Base-by-base conservation (phyloP, 768 basidiomycete species). In the Amylocystis lapponica region DNA sequence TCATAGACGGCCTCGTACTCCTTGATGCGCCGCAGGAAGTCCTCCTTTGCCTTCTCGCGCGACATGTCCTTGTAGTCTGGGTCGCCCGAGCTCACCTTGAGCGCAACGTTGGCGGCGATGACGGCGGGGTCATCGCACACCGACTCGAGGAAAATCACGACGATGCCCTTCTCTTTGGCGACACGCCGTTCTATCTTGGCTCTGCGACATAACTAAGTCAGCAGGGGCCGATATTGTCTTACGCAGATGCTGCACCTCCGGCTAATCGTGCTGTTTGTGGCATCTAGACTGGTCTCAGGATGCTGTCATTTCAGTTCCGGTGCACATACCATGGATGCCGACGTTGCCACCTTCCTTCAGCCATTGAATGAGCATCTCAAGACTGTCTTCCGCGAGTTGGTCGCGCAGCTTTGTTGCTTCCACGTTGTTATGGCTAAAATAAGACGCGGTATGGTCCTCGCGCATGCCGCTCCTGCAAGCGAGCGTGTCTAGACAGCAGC, bases 1-100 rank as follows among this genome's bases (percentile, higher is more conserved):
- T 99, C 86, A 58, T 99, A 99, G 19, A 95, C 85, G 52, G 83
- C 78, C 61, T 99, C 94, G 60, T 99, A 99, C 59, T 85, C 84
- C 49, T 76, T 78, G 56, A 99, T 99, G 17, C 96, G 83, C 45
- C 82, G 79, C 43, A 87, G 64, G 62, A 99, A 99, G 67, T 99
- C 96, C 20, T 69, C 71, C 61, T 92, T 81, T 22, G 96, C 96
- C 43, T 81, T 76, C 59, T 93, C 88, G 14, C 72, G 81, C 1
- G 86, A 82, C 64, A 79, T 86, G 54, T 89, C 83, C 57, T 88
- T 86, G 69, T 99, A 99, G 63, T 99, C 96, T 0, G 96, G 96
- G 68, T 99, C 96, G 16, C 96, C 96, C 2, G 89, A 92, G 45
- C 79, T 81, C 35, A 97, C 93, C 67, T 99, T 99, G 48, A 98